A percentile compares a stretch with the other conserved stretches of the same genome.
Conservation (phyloP, 2,329 filamentous ascomycete genomes). For the Pseudocercospora vitis region DNA sequence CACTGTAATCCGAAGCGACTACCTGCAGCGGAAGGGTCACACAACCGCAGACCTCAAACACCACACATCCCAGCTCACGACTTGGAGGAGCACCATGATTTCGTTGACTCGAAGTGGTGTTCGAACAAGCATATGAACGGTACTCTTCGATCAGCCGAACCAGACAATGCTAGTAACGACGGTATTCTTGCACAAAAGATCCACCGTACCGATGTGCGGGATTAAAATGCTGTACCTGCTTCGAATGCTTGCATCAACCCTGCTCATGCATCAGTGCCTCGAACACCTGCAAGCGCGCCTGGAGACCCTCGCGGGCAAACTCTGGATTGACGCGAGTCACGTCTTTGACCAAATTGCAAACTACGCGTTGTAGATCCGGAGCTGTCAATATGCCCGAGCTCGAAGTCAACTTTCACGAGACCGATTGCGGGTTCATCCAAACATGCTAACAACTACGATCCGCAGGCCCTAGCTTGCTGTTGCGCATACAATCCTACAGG, state of each 20-base stretch:
- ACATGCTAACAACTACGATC: no score
- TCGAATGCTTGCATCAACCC: constrained; percentile 1
- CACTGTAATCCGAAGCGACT: not conserved
- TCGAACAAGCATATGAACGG: not conserved
- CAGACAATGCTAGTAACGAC: not conserved
- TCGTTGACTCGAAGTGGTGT: not conserved
- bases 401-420: no score
- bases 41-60: not conserved
- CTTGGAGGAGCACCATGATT: not conserved
- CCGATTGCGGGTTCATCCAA: no score
- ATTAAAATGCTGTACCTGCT: constrained; percentile 4
- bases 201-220: not conserved
- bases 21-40: constrained; percentile 1
- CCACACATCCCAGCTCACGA: not conserved
- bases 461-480: no score
- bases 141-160: not conserved
- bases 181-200: not conserved
- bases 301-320: not conserved
- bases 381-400: not conserved
- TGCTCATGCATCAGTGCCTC: not conserved
- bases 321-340: not conserved
- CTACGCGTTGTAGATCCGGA: no score
- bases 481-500: no score
- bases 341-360: no score
- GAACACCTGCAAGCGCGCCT: not conserved